These are phyloP conservation scores for Aspergillus phoenicis DNA, from an alignment of 2,329 filamentous ascomycete genomes.

Conservation along the genomic window DNA sequence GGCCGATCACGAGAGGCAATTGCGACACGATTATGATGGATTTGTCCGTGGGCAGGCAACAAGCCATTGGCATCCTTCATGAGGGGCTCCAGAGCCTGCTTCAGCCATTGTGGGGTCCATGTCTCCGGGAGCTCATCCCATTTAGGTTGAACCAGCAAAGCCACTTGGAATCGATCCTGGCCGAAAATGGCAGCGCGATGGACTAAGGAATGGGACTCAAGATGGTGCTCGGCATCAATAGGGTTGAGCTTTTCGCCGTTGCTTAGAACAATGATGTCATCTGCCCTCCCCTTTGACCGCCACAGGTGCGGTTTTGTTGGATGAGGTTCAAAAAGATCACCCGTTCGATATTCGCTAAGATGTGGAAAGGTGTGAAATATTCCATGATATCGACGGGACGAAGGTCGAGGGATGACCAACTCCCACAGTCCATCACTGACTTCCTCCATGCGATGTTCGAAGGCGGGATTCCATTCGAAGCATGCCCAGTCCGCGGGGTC, in stretches of 20 bases:
- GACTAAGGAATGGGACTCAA: slow-evolving; percentile 36
- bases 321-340: slow-evolving; percentile 26
- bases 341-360: slow-evolving; percentile 22
- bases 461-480: slow-evolving; percentile 27
- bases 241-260: slow-evolving; percentile 49
- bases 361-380: slow-evolving; percentile 27
- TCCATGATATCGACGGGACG: slow-evolving; percentile 3
- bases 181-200: slow-evolving; percentile 36
- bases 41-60: slow-evolving; percentile 43
- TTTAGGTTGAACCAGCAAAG: slow-evolving; percentile 40
- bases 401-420: slow-evolving; percentile 18
- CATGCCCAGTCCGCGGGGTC: slow-evolving; percentile 25
- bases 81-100: slow-evolving; percentile 29
- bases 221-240: slow-evolving; percentile 36
- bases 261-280: slow-evolving; percentile 38
- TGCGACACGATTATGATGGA: slow-evolving; percentile 46
- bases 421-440: slow-evolving; percentile 21
- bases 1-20: slow-evolving; percentile 46
- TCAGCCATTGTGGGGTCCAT: slow-evolving; percentile 41
- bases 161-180: slow-evolving; percentile 35
- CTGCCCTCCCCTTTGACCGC: slow-evolving; percentile 34
- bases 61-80: slow-evolving; percentile 47
- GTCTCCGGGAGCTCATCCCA: slow-evolving; percentile 15
- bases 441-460: slow-evolving; percentile 20
- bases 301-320: slow-evolving; percentile 23